These are phyloP conservation scores for Colletotrichum sp. DNA, from an alignment of 2,329 filamentous ascomycete species.

Conservation along the genomic window DNA sequence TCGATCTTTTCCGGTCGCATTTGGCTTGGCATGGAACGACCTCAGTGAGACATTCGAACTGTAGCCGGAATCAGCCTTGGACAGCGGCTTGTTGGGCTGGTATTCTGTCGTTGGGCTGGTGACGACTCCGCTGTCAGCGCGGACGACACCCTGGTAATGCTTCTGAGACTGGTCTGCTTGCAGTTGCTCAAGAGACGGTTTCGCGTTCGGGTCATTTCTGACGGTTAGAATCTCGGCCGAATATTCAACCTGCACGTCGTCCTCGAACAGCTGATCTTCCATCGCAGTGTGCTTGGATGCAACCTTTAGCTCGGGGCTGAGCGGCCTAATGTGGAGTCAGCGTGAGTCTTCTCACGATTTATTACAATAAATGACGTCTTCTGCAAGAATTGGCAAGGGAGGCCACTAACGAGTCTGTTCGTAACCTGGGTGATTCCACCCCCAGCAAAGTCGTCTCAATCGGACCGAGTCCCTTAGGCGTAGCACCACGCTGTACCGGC, in stretches of 20 bases:
- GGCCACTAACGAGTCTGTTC: conserved; percentile 7
- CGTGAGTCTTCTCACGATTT: conserved; percentile 34
- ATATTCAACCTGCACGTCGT: conserved; percentile 37
- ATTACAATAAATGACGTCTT: background rate
- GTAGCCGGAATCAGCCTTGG: conserved; percentile 67
- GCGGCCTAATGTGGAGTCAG: conserved; percentile 32
- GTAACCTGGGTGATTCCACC: background rate
- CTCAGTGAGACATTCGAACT: conserved; percentile 64
- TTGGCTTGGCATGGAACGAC: conserved; percentile 49
- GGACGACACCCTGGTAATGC: conserved; percentile 30
- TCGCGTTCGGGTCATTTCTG: conserved; percentile 49
- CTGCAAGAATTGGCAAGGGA: conserved; percentile 1
- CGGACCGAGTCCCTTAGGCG: background rate
- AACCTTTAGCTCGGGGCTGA: conserved; percentile 41
- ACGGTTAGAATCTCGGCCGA: conserved; percentile 43
- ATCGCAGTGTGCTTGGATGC: conserved; percentile 54
- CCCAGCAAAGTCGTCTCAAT: background rate
- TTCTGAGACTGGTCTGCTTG: conserved; percentile 22
- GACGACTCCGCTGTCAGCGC: conserved; percentile 56
- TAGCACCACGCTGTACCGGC: background rate
- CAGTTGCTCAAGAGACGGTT: conserved; percentile 33
- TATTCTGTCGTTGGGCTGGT: conserved; percentile 49
- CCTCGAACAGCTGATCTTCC: conserved; percentile 55
- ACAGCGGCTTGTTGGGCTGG: conserved; percentile 44
- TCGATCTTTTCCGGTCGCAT: background rate